Evolutionary conservation across 2,329 filamentous ascomycete species (phyloP).

Genomic region (Scopulariopsis brevicaulis): DNA sequence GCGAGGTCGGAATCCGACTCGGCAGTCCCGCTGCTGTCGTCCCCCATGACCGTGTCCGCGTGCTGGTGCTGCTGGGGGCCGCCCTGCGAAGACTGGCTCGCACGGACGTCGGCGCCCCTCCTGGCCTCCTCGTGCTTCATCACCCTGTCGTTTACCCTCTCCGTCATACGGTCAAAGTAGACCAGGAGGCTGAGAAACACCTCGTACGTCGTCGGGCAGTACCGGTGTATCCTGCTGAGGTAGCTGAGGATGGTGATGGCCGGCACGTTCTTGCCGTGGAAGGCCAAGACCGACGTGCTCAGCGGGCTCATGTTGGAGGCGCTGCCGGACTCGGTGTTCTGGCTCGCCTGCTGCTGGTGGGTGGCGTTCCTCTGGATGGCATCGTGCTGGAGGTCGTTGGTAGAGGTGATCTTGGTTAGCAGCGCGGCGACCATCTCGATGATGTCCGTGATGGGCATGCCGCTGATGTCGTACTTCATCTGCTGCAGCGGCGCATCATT

Average conservation of each 20-base stretch:
- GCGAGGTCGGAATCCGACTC: slow-evolving; percentile 39
- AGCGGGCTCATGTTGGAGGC: slow-evolving; percentile 51
- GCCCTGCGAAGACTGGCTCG: slow-evolving; percentile 3
- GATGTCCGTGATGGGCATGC: slow-evolving; percentile 92
- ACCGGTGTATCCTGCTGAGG: slow-evolving; percentile 91
- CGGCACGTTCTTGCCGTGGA: slow-evolving; percentile 96
- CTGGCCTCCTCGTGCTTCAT: slow-evolving; percentile 51
- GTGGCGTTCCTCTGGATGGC: slow-evolving; percentile 63
- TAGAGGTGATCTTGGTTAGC: slow-evolving; percentile 92
- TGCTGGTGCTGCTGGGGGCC: not conserved
- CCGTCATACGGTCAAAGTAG: slow-evolving; percentile 98
- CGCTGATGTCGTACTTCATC: slow-evolving; percentile 84
- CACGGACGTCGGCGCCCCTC: slow-evolving; percentile 15
- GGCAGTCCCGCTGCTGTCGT: slow-evolving; percentile 23
- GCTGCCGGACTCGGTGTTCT: slow-evolving; percentile 28
- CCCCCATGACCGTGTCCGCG: slow-evolving; percentile 7
- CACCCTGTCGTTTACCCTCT: slow-evolving; percentile 77
- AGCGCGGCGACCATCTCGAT: slow-evolving; percentile 98
- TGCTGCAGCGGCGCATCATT: slow-evolving; percentile 40
- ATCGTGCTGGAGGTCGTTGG: slow-evolving; percentile 90
- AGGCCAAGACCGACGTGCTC: slow-evolving; percentile 68
- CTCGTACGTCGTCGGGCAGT: slow-evolving; percentile 96
- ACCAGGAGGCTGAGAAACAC: slow-evolving; percentile 92
- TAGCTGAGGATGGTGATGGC: slow-evolving; percentile 97
- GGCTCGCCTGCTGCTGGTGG: slow-evolving; percentile 44